Conservation (phyloP, 2,329 filamentous ascomycete species). For the Epicoccum nigrum region DNA sequence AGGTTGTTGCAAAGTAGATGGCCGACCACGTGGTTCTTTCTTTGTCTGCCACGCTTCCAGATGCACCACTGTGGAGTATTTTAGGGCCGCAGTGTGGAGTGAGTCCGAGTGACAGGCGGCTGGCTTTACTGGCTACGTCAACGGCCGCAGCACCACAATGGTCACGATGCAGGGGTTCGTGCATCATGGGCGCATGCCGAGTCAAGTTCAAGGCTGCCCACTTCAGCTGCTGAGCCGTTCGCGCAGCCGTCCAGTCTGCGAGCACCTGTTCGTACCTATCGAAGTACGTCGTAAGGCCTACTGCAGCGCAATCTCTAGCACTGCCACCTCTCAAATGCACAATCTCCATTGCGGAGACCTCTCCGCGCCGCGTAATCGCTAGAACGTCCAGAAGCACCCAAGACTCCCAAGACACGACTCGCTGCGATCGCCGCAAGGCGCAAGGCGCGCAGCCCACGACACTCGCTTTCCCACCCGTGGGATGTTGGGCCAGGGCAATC, state of each 20-base stretch:
- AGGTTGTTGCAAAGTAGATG: too few species aligned
- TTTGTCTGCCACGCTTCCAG: slow-evolving; percentile 7
- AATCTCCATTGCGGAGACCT: slow-evolving; percentile 4
- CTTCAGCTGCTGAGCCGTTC: slow-evolving; percentile 13
- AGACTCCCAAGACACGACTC: slow-evolving; percentile 4
- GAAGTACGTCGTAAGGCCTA: too few species aligned
- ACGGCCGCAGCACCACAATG: slow-evolving; percentile 1
- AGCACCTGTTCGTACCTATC: slow-evolving; percentile 1
- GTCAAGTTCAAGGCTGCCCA: slow-evolving; percentile 13
- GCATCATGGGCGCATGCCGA: slow-evolving; percentile 12
- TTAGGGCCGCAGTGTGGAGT: slow-evolving; percentile 7
- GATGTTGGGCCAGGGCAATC: slow-evolving; percentile 28
- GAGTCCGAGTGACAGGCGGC: slow-evolving; percentile 11
- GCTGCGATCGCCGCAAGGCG: slow-evolving; percentile 8
- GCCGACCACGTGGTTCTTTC: slow-evolving; percentile 5
- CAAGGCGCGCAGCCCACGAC: slow-evolving; percentile 1
- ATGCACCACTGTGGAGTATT: slow-evolving; percentile 13
- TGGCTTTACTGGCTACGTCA: slow-evolving; percentile 8
- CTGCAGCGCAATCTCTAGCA: slow-evolving; percentile 1
- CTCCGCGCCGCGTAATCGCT: slow-evolving; percentile 29
- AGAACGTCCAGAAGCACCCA: slow-evolving; percentile 16
- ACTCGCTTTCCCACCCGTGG: slow-evolving; percentile 16
- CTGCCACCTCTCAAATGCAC: slow-evolving; percentile 1
- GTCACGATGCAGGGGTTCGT: slow-evolving; percentile 11
- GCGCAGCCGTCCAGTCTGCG: slow-evolving; percentile 6